A percentile compares a stretch with the other conserved stretches of the same genome.
Conservation (phyloP, 495 filamentous ascomycete genomes). For the Aspergillus sparsus region DNA sequence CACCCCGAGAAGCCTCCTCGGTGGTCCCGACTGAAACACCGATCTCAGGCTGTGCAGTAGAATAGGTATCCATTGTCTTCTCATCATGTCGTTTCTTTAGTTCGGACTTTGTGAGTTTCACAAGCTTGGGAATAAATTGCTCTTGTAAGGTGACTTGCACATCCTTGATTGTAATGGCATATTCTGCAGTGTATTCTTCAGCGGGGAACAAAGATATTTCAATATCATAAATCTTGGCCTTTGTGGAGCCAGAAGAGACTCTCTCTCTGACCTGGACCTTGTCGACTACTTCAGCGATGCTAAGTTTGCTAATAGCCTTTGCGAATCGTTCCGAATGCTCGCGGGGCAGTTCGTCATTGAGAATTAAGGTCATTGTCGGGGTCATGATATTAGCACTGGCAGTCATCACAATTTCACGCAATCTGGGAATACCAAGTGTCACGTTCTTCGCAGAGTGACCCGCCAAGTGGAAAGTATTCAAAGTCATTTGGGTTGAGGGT, state of each 20-base stretch:
- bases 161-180: slow-evolving; percentile 76
- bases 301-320: slow-evolving; percentile 88
- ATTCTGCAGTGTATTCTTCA: slow-evolving; percentile 78
- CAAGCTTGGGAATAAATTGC: slow-evolving; percentile 72
- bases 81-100: slow-evolving; percentile 74
- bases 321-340: slow-evolving; percentile 77
- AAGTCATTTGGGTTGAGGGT: slow-evolving; percentile 98
- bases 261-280: slow-evolving; percentile 76
- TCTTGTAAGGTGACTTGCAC: slow-evolving; percentile 76
- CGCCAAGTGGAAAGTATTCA: slow-evolving; percentile 99
- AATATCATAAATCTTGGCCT: slow-evolving; percentile 83
- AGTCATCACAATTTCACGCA: slow-evolving; percentile 98
- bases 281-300: slow-evolving; percentile 82
- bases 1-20: slow-evolving; percentile 57
- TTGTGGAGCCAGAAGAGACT: slow-evolving; percentile 62
- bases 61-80: slow-evolving; percentile 58
- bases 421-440: slow-evolving; percentile 94
- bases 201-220: slow-evolving; percentile 79
- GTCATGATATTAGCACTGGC: slow-evolving; percentile 85
- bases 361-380: slow-evolving; percentile 83
- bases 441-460: slow-evolving; percentile 99
- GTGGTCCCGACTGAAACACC: slow-evolving; percentile 73
- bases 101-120: slow-evolving; percentile 67
- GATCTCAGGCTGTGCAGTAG: slow-evolving; percentile 74
- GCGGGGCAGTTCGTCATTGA: slow-evolving; percentile 70